Evolutionary conservation across 2,329 filamentous ascomycete species (phyloP), one percentile per base, ranked within the genome.

Genomic region (Nannizziopsis barbatae): DNA sequence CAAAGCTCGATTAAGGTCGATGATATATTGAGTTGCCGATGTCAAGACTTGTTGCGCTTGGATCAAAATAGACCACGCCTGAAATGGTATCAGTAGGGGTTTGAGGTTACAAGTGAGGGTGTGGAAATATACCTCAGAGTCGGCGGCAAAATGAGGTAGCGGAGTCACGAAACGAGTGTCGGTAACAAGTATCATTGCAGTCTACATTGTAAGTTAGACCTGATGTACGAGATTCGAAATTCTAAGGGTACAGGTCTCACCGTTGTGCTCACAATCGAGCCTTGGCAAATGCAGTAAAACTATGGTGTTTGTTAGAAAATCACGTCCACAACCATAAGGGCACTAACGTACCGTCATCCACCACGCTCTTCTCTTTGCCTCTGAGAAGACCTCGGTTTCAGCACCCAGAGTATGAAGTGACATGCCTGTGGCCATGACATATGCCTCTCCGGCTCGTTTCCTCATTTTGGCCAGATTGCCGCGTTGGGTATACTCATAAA

Each of bases 391-490:
- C 54, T 66, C 60, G 35, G 62, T 58, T 22, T 64, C 60, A 10
- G 57, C 58, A 2, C 58, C 54, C 17, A 63, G 56, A 2, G 60
- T 54, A 58, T 71, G 67, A 20, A 71, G 58, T 33, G 61, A 65
- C 55, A 69, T 65, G n/a, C 69, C 65, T 56, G 69, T 58, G 12
- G 68, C 68, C 50, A 67, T 60, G 3, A 66, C 60, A 52, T 70
- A 60, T 6, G 69, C 69, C 53, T 71, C 67, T 7, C 68, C 61
- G 3, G 69, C 66, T 45, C 69, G 65, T 51, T 67, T 67, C 31
- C 67, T 64, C 69, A 71, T 71, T 51, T 71, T 71, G 6, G 65
- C 56, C 15, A 71, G 55, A 49, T 71, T 71, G 3, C 69, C 69
- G 20, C 69, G 60, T 50, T 71, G 68, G 2, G 64, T 59, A 53